Percentiles rank a stretch among this genome's conserved stretches.
These are phyloP conservation scores for Neoscytalidium dimidiatum DNA, from an alignment of 2,329 filamentous ascomycete genomes.

Conservation along the genomic window DNA sequence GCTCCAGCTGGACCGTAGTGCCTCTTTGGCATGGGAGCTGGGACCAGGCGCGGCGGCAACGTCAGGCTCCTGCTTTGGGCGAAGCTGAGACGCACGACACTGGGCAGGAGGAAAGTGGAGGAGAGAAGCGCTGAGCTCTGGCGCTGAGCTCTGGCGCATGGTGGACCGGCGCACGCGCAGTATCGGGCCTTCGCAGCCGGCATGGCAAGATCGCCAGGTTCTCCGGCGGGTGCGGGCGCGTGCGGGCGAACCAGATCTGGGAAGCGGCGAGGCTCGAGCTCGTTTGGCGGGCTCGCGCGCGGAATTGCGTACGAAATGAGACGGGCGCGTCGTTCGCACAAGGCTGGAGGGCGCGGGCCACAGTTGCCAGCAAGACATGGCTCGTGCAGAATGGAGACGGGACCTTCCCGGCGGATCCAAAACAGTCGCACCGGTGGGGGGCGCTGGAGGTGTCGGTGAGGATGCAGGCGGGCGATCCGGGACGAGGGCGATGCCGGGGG, in stretches of 20 bases:
- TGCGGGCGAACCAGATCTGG: conserved; percentile 4
- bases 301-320: background rate
- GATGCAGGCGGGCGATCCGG: conserved; percentile 3
- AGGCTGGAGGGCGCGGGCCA: conserved; percentile 10
- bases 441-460: conserved; percentile 7
- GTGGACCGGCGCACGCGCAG: background rate
- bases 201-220: background rate
- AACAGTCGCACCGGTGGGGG: conserved; percentile 1
- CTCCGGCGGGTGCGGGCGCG: background rate
- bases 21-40: background rate
- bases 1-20: background rate
- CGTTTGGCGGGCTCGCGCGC: background rate
- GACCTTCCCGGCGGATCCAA: conserved; percentile 15
- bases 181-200: conserved; percentile 12
- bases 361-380: conserved; percentile 11
- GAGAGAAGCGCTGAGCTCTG: too few relatives aligned
- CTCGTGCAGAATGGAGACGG: conserved; percentile 16
- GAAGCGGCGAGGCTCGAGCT: background rate
- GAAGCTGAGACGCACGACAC: background rate
- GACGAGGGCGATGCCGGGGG: background rate
- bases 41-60: background rate
- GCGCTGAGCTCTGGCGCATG: background rate
- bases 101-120: conserved; percentile 8
- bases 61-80: background rate
- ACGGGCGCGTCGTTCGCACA: background rate